Evolutionary conservation across 257 asterid genomes (phyloP).

Genomic region (Solanum sitiens): DNA sequence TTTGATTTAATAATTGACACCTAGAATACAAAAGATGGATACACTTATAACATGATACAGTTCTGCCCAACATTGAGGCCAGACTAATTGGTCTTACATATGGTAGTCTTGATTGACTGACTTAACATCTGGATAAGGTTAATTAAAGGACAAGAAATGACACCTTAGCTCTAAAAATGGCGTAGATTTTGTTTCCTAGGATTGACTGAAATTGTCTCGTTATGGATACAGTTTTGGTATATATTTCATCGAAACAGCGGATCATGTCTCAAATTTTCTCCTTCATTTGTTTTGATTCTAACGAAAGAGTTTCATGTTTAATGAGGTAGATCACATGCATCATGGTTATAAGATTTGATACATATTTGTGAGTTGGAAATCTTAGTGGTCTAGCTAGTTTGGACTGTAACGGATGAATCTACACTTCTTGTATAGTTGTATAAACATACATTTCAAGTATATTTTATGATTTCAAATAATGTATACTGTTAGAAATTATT

Average conservation of each 20-base stretch:
- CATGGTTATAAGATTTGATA: neutral
- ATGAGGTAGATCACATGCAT: neutral
- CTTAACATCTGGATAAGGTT: neutral
- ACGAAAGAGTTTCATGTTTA: neutral
- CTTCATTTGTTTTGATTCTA: neutral
- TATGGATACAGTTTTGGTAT: neutral
- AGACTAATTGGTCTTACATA: neutral
- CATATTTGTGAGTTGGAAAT: neutral
- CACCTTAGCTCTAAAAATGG: neutral
- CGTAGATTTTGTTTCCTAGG: neutral
- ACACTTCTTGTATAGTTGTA: neutral
- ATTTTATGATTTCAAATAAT: neutral
- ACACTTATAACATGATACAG: neutral
- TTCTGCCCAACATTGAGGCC: neutral
- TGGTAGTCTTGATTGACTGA: constrained; percentile 4
- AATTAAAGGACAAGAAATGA: constrained; percentile 10
- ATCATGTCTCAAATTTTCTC: neutral
- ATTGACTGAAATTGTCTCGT: neutral
- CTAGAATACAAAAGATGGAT: neutral
- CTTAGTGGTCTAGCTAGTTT: neutral
- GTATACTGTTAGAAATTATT: neutral
- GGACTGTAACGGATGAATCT: neutral
- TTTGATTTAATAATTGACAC: neutral
- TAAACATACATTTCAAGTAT: neutral
- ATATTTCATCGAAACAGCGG: neutral